These are phyloP conservation scores for Aspergillus tamarii DNA, from an alignment of 2,329 filamentous ascomycete species.

Conservation along the genomic window DNA sequence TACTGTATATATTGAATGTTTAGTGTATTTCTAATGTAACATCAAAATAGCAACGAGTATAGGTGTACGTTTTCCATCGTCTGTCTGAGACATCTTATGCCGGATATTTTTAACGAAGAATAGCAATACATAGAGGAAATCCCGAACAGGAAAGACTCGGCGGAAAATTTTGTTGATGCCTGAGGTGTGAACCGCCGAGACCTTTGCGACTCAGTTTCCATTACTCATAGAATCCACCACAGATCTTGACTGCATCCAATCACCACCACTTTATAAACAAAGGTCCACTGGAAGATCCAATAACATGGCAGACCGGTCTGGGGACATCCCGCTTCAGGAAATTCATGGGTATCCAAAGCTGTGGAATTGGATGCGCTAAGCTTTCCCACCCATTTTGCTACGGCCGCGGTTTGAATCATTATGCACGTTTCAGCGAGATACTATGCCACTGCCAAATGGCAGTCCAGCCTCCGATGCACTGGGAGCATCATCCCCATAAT, in stretches of 20 bases:
- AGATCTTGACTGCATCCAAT: neutral
- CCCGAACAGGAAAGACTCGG: too few species aligned
- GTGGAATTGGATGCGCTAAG: neutral
- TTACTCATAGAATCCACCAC: slow-evolving; percentile 2
- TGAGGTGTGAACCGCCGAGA: neutral
- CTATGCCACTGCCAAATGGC: slow-evolving; percentile 1
- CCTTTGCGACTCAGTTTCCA: neutral
- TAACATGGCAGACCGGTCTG: neutral
- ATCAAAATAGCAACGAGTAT: too few species aligned
- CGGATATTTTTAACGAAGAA: too few species aligned
- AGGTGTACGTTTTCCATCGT: too few species aligned
- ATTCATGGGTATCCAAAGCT: neutral
- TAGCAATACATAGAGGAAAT: too few species aligned
- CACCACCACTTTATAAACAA: neutral
- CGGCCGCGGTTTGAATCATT: neutral
- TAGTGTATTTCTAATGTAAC: too few species aligned
- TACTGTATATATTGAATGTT: neutral
- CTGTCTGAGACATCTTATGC: too few species aligned
- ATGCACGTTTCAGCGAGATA: neutral
- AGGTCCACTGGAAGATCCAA: neutral
- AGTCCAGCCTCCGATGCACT: slow-evolving; percentile 2
- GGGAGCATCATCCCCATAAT: slow-evolving; percentile 19
- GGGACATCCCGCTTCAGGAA: neutral
- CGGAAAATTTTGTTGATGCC: neutral
- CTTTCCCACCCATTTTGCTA: neutral